These are phyloP conservation scores for Wallacemonas rigidus DNA, from an alignment of 208 protist species.

Conservation along the genomic window DNA sequence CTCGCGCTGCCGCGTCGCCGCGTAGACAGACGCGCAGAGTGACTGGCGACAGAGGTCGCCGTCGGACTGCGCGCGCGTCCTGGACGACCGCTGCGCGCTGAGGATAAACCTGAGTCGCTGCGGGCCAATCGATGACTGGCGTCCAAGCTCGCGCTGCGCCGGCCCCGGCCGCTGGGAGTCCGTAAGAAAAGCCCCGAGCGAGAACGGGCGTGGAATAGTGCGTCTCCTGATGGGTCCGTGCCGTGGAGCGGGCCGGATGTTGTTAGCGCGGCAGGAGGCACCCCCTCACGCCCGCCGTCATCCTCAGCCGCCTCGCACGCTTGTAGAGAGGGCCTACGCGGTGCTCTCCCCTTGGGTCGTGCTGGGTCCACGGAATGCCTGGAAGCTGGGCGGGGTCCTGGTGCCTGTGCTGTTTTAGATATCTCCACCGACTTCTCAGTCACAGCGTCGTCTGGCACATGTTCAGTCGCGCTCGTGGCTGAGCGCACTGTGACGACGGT, in stretches of 20 bases:
- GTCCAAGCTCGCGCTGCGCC: neutral
- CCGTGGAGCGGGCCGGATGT: neutral
- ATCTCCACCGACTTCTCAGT: neutral
- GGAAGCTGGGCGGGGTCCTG: too few species aligned
- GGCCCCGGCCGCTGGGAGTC: neutral
- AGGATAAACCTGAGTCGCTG: slow-evolving; percentile 8
- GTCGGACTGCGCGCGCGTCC: slow-evolving; percentile 4
- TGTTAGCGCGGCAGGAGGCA: neutral
- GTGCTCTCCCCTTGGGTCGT: neutral
- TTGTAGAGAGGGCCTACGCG: neutral
- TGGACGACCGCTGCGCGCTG: slow-evolving; percentile 3
- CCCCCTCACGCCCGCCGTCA: too few species aligned
- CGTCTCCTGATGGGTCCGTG: neutral
- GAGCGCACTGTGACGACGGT: slow-evolving; percentile 8
- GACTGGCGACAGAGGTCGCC: neutral
- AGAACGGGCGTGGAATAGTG: neutral
- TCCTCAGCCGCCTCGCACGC: neutral
- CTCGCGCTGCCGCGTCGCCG: slow-evolving; percentile 3
- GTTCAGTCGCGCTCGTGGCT: neutral
- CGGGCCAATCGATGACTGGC: neutral
- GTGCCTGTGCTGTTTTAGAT: too few species aligned
- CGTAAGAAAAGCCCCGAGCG: slow-evolving; percentile 3
- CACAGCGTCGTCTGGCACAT: slow-evolving; percentile 4
- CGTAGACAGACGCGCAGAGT: slow-evolving; percentile 5
- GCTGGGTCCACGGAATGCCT: too few species aligned